Conservation (phyloP, 352 stramenopile species). For the Globisporangium solare region DNA sequence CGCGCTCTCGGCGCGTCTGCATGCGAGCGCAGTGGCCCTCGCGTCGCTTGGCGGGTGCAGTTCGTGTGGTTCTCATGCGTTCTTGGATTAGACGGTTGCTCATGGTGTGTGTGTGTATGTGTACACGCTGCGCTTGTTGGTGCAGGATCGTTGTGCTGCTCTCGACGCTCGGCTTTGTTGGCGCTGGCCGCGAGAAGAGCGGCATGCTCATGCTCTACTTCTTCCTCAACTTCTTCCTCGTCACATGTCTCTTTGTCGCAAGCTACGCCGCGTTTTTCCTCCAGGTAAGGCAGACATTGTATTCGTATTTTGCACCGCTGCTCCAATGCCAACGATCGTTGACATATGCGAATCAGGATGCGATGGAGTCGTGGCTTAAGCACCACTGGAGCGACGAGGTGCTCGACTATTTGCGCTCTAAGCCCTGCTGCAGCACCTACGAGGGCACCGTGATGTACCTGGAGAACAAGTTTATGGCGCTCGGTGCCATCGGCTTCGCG, state of each 20-base stretch:
- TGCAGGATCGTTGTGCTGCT: slow-evolving; percentile 38
- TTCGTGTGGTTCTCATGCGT: background rate
- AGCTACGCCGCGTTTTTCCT: slow-evolving; percentile 68
- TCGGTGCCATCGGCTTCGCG: slow-evolving; percentile 42
- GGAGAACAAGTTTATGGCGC: slow-evolving; percentile 32
- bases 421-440: slow-evolving; percentile 57
- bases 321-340: too few relatives aligned
- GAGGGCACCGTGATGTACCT: slow-evolving; percentile 44
- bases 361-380: slow-evolving; percentile 68
- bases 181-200: slow-evolving; percentile 62
- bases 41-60: slow-evolving; percentile 30
- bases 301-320: too few relatives aligned
- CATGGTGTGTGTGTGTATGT: slow-evolving; percentile 15
- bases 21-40: slow-evolving; percentile 44
- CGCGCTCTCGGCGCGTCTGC: slow-evolving; percentile 40
- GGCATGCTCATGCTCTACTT: slow-evolving; percentile 68
- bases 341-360: slow-evolving; percentile 16
- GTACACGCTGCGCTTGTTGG: background rate
- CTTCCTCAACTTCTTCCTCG: slow-evolving; percentile 66
- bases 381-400: slow-evolving; percentile 56
- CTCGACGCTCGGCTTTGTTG: slow-evolving; percentile 55
- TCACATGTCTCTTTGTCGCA: slow-evolving; percentile 51
- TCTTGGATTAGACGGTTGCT: background rate
- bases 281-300: slow-evolving; percentile 16
- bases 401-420: slow-evolving; percentile 36